Base-by-base conservation (phyloP, 1,284 basidiomycete genomes). In the Apiotrichum porosum region DNA sequence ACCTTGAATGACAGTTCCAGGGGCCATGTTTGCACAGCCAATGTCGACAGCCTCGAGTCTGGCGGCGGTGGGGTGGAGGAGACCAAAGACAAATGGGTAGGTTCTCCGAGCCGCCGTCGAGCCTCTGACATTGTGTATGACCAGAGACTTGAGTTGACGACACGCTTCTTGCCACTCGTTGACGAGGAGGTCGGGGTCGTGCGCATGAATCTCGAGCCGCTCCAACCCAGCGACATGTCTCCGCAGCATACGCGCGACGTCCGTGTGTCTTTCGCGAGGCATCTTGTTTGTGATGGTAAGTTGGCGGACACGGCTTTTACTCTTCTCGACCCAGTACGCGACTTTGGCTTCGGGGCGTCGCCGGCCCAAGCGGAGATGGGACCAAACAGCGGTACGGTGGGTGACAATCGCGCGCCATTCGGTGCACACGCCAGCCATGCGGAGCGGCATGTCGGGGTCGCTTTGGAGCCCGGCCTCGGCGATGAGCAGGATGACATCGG, bases 401-500 rank as follows among this genome's bases (percentile, higher is more conserved):
- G 57, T 22, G 21, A 65, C 31, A 5, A 51, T 47, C 2, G 31
- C 28, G 22, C 66, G 56, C 68, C 68, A 70, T 9, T 42, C 21
- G 40, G 23, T 15, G 37, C 65, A 64, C 18, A 65, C 64, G 6
- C 54, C 55, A 2, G 54, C 51, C 61, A 70, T 64, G 33, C 57
- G 50, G n/a, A 59, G 24, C 2, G 41, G 44, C 19, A 63, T 49
- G 10, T 49, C 40, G 2, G 58, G 53, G 31, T 68, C 47, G 8
- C 44, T 30, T 4, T 36, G 47, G 41, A 56, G 34, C 0, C 59
- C 66, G 4, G 41, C 22, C 26, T 66, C 48, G 17, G 58, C 60
- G 26, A 70, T 58, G 12, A 49, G 75, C 18, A 64, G 41, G 14
- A 70, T 44, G 9, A 68, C 44, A 41, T 70, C 68, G 12, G 54